These are phyloP conservation scores for Xylaria sp. DNA, from an alignment of 495 filamentous ascomycete species.

Conservation along the genomic window DNA sequence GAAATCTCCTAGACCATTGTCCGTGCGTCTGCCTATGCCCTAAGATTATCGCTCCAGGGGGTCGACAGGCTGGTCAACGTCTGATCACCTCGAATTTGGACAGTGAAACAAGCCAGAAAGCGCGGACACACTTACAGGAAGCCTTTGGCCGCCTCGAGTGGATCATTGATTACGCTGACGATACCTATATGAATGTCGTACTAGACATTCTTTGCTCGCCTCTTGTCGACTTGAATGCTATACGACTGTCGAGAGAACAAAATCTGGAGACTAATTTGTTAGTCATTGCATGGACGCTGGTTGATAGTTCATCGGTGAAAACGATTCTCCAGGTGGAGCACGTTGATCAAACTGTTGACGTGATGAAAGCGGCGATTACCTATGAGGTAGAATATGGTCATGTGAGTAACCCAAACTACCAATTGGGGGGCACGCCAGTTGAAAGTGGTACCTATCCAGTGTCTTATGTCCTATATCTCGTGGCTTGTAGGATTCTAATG, in stretches of 20 bases:
- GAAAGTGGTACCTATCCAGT: neutral
- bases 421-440: neutral
- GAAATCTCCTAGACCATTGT: conserved; percentile 31
- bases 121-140: neutral
- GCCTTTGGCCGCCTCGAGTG: conserved; percentile 30
- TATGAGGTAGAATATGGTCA: conserved; percentile 36
- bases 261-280: neutral
- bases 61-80: neutral
- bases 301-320: neutral
- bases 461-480: neutral
- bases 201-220: conserved; percentile 38
- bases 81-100: neutral
- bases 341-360: conserved; percentile 31
- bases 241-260: neutral
- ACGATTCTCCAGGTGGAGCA: conserved; percentile 18
- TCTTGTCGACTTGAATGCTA: conserved; percentile 5
- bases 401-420: conserved; percentile 23
- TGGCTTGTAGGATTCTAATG: neutral
- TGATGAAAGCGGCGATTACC: conserved; percentile 35
- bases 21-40: conserved; percentile 32
- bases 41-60: neutral
- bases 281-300: neutral
- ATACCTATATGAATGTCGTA: conserved; percentile 35
- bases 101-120: neutral
- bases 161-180: conserved; percentile 23